Conservation (phyloP, 768 basidiomycete genomes). For the Tephrocybe sp. region DNA sequence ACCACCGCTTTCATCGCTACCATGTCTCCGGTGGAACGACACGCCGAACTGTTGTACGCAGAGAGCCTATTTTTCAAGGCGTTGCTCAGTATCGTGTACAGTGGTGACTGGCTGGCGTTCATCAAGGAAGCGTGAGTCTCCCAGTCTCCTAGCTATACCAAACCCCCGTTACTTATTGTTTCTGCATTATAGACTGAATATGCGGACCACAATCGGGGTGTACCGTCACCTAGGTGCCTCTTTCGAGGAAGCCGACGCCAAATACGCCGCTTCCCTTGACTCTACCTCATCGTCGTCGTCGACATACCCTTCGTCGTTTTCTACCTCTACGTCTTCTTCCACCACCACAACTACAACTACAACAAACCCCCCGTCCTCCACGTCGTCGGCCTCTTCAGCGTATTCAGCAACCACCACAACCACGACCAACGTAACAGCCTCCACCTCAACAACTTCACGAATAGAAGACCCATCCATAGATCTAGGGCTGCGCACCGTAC, state of each 20-base stretch:
- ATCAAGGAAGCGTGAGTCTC: slow-evolving; percentile 82
- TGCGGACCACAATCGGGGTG: slow-evolving; percentile 81
- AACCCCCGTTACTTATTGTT: not conserved
- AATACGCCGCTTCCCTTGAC: slow-evolving; percentile 25
- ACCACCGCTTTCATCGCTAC: slow-evolving; percentile 60
- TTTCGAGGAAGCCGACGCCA: slow-evolving; percentile 70
- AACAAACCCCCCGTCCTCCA: not conserved
- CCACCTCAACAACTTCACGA: no score
- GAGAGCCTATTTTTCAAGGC: slow-evolving; percentile 74
- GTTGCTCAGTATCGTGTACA: slow-evolving; percentile 84
- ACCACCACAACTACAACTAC: slow-evolving; percentile 5
- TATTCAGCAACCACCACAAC: not conserved
- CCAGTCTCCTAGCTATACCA: not conserved
- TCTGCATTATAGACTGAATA: slow-evolving; percentile 66
- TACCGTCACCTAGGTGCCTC: slow-evolving; percentile 80
- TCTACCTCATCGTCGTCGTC: no score
- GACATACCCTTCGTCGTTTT: no score
- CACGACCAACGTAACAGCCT: no score
- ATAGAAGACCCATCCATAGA: slow-evolving; percentile 72
- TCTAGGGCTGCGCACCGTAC: no score
- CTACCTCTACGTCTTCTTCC: slow-evolving; percentile 3
- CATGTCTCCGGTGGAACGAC: slow-evolving; percentile 80
- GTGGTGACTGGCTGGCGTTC: slow-evolving; percentile 90
- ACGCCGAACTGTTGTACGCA: slow-evolving; percentile 90
- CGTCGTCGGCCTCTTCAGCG: not conserved